phyloP scores from a whole-genome alignment of 257 asterid species.

The Perilla frutescens region DNA sequence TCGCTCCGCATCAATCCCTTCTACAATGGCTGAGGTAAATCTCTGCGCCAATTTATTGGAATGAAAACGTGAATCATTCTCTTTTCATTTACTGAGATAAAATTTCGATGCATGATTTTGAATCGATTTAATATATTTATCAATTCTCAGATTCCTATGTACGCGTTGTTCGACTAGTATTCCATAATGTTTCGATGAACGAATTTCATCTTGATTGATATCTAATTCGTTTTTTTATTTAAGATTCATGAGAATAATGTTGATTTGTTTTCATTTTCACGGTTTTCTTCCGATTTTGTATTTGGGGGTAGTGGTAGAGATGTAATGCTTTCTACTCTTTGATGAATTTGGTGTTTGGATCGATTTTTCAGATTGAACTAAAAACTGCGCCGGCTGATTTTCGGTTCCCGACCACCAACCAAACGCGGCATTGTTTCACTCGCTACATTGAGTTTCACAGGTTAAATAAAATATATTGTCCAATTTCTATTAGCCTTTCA shows the following conservation, averaged over 20 bases:
- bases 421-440: slow-evolving; percentile 94
- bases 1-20: slow-evolving; percentile 31
- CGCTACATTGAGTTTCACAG: slow-evolving; percentile 92
- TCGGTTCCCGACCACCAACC: slow-evolving; percentile 97
- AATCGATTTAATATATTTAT: neutral
- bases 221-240: neutral
- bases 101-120: neutral
- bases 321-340: neutral
- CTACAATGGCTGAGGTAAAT: slow-evolving; percentile 57
- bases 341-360: neutral
- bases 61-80: neutral
- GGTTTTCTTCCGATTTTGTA: neutral
- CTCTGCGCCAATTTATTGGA: neutral
- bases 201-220: slow-evolving; percentile 1
- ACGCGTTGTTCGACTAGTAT: neutral
- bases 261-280: neutral
- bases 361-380: slow-evolving; percentile 65
- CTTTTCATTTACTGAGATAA: neutral
- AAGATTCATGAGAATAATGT: no score
- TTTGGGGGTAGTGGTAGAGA: neutral
- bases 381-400: slow-evolving; percentile 96
- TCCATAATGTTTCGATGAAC: neutral
- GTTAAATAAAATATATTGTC: slow-evolving; percentile 38
- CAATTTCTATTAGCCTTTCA: slow-evolving; percentile 6
- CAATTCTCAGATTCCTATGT: neutral